Base-by-base conservation (phyloP, 768 basidiomycete genomes). In the Agaricus bisporus region DNA sequence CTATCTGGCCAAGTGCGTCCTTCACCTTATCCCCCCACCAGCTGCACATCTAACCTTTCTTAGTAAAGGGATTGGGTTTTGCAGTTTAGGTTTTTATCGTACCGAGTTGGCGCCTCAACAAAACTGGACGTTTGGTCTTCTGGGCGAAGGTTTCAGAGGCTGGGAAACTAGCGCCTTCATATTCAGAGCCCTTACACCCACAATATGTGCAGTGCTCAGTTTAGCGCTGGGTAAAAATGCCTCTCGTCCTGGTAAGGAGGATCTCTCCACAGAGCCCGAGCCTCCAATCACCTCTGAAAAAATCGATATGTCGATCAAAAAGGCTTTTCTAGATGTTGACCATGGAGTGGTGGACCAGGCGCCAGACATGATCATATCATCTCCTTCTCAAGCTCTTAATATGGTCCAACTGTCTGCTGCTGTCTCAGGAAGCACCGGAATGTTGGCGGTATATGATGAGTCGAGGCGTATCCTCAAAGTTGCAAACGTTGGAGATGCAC, bases 401-500 rank as follows among this genome's bases (percentile, higher is more conserved):
- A 52, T 60, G 17, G 49, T 58, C 9, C 55, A 67, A 18, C 66
- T 74, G 9, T 62, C 62, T 4, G 60, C 60, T 11, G 72, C 73
- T 2, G 61, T 65, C 12, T 64, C 70, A 1, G 73, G 52, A 15
- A 28, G 41, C 20, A 47, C 68, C 18, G 68, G 68, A 1, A 60
- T 73, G 17, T 59, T 74, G 10, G 49, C 60, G 5, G 55, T 68
- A 42, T 77, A 74, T 51, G 73, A 77, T 41, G 64, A 63, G 9
- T 60, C 66, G 20, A 60, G 62, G 9, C 64, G 68, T 9, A 57
- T 63, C 0, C 67, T 78, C 5, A 68, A 69, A 48, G 56, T 74
- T 20, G 72, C 70, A 2, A 60, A 68, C 26, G 66, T 74, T 5
- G 75, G 76, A 2, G 70, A 76, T 58, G 68, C 67, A 28, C 73